Percentiles rank a stretch among this genome's conserved stretches.
phyloP scores from a whole-genome alignment of 2,329 filamentous ascomycete species.

The Phoma sp. region DNA sequence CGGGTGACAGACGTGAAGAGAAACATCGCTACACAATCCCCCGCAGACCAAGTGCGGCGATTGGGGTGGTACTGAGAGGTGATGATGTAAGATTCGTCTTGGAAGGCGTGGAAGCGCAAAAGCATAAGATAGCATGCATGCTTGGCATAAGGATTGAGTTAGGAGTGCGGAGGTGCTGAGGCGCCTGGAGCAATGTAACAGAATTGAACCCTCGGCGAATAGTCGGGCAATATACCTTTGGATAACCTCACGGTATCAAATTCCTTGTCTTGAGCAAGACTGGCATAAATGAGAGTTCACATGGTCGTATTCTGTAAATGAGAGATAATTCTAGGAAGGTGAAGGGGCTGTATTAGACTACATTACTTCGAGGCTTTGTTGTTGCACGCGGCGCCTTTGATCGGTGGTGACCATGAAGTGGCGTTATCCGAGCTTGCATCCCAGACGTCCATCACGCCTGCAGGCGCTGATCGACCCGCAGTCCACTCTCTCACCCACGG shows the following conservation, averaged over 20 bases:
- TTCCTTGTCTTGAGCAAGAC: slow-evolving; percentile 10
- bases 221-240: slow-evolving; percentile 17
- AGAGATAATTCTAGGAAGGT: not conserved
- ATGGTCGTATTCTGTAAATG: no score
- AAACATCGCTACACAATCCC: not conserved
- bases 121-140: not conserved
- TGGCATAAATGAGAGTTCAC: no score
- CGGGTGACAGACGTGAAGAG: not conserved
- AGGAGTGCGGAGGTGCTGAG: slow-evolving; percentile 14
- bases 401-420: slow-evolving; percentile 13
- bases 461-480: not conserved
- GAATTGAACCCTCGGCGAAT: slow-evolving; percentile 18
- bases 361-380: not conserved
- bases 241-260: slow-evolving; percentile 6
- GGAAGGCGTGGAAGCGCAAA: slow-evolving; percentile 4
- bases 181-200: slow-evolving; percentile 29
- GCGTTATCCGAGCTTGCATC: slow-evolving; percentile 15
- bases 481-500: slow-evolving; percentile 3
- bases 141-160: slow-evolving; percentile 7
- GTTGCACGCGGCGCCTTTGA: not conserved
- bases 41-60: not conserved
- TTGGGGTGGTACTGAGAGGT: not conserved
- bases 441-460: slow-evolving; percentile 4
- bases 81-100: slow-evolving; percentile 13
- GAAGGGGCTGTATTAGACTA: not conserved